These are phyloP conservation scores for Lumnitzera racemosa DNA, from an alignment of 345 rosid species.

Conservation along the genomic window DNA sequence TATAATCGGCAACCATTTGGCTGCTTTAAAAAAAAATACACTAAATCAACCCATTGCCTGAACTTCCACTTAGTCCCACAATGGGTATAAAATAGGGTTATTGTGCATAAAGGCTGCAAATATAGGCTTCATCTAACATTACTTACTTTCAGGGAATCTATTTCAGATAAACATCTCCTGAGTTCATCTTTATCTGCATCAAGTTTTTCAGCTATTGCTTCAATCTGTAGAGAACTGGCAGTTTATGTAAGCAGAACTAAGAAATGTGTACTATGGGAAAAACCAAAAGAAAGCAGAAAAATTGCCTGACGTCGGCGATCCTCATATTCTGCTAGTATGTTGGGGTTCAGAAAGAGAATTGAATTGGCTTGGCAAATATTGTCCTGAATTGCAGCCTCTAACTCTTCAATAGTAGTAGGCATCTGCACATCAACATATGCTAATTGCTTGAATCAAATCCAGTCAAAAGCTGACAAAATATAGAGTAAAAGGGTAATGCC, in stretches of 20 bases:
- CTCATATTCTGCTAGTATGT: conserved; percentile 74
- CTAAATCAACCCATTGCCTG: no score
- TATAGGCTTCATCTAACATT: background rate
- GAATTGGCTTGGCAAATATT: conserved; percentile 77
- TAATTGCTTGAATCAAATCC: background rate
- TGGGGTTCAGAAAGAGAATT: conserved; percentile 69
- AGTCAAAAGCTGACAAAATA: no score
- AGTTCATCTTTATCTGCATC: conserved; percentile 62
- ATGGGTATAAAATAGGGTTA: no score
- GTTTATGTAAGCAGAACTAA: conserved; percentile 9
- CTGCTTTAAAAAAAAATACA: no score
- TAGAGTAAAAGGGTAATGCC: no score
- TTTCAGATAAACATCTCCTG: conserved; percentile 48
- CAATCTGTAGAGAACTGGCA: conserved; percentile 36
- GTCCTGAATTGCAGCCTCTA: conserved; percentile 89
- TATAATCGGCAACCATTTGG: no score
- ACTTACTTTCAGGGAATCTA: conserved; percentile 59
- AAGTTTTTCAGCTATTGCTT: conserved; percentile 36
- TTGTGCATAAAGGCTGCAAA: background rate
- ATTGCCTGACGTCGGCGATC: conserved; percentile 60
- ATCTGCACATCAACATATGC: conserved; percentile 24
- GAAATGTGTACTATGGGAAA: background rate
- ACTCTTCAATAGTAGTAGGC: conserved; percentile 80
- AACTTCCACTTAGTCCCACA: no score
- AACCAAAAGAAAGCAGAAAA: conserved; percentile 7